These are phyloP conservation scores for Flaveria bidentis DNA, from an alignment of 129 eudicot genomes.

Conservation along the genomic window DNA sequence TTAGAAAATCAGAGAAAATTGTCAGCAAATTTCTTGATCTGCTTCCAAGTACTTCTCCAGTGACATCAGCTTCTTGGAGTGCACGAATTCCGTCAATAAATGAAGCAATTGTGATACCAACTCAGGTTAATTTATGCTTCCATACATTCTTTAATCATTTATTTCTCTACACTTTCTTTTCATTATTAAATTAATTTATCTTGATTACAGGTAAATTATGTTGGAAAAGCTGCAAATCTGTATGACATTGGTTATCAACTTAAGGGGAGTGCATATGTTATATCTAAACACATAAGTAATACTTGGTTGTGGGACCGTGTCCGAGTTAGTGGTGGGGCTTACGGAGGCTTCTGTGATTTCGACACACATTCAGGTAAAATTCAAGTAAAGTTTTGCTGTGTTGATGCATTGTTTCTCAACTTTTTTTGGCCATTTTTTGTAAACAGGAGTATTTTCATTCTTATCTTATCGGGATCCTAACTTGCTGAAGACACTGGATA, in stretches of 20 bases:
- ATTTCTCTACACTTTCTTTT: neutral
- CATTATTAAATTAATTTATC: neutral
- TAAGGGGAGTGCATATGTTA: constrained; percentile 93
- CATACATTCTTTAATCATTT: neutral
- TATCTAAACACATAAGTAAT: constrained; percentile 75
- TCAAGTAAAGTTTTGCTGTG: constrained; percentile 4
- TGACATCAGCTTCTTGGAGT: constrained; percentile 59
- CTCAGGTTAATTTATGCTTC: constrained; percentile 60
- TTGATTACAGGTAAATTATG: constrained; percentile 80
- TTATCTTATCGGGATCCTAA: constrained; percentile 97
- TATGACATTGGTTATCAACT: constrained; percentile 87
- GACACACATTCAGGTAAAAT: constrained; percentile 88
- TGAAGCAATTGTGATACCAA: constrained; percentile 96
- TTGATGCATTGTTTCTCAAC: constrained; percentile 4
- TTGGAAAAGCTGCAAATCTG: constrained; percentile 96
- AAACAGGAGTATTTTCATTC: constrained; percentile 88
- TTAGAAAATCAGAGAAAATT: constrained; percentile 65
- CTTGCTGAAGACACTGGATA: constrained; percentile 87
- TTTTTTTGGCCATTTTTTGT: constrained; percentile 14
- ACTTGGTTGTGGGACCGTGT: constrained; percentile 99
- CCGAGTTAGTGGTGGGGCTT: constrained; percentile 99
- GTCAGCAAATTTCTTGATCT: constrained; percentile 74
- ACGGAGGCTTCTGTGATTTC: constrained; percentile 96
- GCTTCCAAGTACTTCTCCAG: constrained; percentile 66
- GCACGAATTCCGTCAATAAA: constrained; percentile 65